These are phyloP conservation scores for Colletotrichum gigasporum DNA, from an alignment of 2,329 filamentous ascomycete genomes.

Conservation along the genomic window DNA sequence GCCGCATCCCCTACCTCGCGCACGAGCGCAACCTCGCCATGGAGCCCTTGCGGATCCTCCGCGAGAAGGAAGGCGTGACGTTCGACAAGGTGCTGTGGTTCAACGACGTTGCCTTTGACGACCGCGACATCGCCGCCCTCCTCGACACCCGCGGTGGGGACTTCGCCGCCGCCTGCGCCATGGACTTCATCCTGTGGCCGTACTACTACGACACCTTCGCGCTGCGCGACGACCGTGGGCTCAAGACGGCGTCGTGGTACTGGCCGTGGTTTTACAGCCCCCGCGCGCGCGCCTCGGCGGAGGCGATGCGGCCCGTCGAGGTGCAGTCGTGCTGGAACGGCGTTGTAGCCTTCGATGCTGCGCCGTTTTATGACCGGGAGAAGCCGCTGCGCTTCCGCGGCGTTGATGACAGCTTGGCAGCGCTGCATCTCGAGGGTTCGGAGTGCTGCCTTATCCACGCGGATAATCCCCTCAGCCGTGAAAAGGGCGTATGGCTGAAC, in stretches of 20 bases:
- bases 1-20: slow-evolving; percentile 76
- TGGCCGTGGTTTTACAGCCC: slow-evolving; percentile 69
- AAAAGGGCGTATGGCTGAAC: slow-evolving; percentile 63
- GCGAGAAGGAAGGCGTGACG: slow-evolving; percentile 45
- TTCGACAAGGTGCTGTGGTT: slow-evolving; percentile 69
- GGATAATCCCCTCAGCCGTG: slow-evolving; percentile 58
- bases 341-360: slow-evolving; percentile 52
- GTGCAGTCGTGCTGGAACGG: slow-evolving; percentile 72
- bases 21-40: slow-evolving; percentile 70
- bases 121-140: slow-evolving; percentile 60
- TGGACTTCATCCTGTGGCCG: slow-evolving; percentile 65
- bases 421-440: slow-evolving; percentile 65
- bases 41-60: slow-evolving; percentile 63
- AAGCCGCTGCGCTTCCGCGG: slow-evolving; percentile 66
- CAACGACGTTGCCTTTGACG: slow-evolving; percentile 68
- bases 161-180: slow-evolving; percentile 68
- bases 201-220: slow-evolving; percentile 52
- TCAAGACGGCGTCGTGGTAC: slow-evolving; percentile 59
- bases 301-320: slow-evolving; percentile 60
- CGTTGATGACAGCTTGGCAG: slow-evolving; percentile 64
- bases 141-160: slow-evolving; percentile 62
- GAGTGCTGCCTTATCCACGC: slow-evolving; percentile 71
- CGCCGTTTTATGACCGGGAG: slow-evolving; percentile 49
- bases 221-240: slow-evolving; percentile 62
- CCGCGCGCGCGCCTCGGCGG: slow-evolving; percentile 50